A percentile compares a stretch with the other conserved stretches of the same genome.
phyloP scores from a whole-genome alignment of 2,329 filamentous ascomycete species.

The Colletotrichum scovillei region DNA sequence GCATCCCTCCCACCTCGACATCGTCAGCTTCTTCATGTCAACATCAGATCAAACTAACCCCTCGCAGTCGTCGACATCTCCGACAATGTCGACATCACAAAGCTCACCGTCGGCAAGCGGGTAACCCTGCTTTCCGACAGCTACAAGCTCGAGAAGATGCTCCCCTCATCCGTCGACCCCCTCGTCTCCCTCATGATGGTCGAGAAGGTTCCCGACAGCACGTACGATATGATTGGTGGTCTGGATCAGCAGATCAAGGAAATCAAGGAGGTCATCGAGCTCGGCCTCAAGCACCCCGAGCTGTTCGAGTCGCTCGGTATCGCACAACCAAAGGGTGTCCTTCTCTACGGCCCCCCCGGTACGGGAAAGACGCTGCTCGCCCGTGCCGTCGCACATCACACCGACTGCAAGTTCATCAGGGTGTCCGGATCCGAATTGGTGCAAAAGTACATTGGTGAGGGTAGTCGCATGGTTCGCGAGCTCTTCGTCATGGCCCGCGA shows the following conservation, averaged over 20 bases:
- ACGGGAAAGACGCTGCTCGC: constrained; percentile 97
- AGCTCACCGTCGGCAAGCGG: constrained; percentile 97
- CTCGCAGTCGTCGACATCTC: constrained; percentile 89
- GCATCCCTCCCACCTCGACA: background rate
- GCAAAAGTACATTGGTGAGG: constrained; percentile 99
- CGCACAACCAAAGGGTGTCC: constrained; percentile 95
- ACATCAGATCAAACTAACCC: background rate
- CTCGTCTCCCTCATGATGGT: constrained; percentile 99
- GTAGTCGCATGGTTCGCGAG: constrained; percentile 97
- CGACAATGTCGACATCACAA: constrained; percentile 92
- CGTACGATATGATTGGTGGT: constrained; percentile 99
- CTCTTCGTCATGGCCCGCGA: constrained; percentile 99
- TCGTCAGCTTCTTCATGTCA: background rate
- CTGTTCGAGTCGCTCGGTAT: constrained; percentile 99
- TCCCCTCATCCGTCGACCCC: constrained; percentile 97
- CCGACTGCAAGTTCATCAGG: constrained; percentile 98
- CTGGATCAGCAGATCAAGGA: constrained; percentile 99
- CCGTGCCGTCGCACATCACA: constrained; percentile 96
- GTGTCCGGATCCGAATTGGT: constrained; percentile 96
- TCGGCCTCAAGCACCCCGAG: constrained; percentile 97
- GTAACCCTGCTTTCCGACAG: constrained; percentile 96
- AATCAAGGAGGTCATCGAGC: constrained; percentile 99
- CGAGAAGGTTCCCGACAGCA: constrained; percentile 99
- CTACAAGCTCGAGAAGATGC: constrained; percentile 98
- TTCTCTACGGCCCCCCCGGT: constrained; percentile 95